Base-by-base conservation (phyloP, 1,139 yeast species). In the Saccharomycopsis crataegensis region DNA sequence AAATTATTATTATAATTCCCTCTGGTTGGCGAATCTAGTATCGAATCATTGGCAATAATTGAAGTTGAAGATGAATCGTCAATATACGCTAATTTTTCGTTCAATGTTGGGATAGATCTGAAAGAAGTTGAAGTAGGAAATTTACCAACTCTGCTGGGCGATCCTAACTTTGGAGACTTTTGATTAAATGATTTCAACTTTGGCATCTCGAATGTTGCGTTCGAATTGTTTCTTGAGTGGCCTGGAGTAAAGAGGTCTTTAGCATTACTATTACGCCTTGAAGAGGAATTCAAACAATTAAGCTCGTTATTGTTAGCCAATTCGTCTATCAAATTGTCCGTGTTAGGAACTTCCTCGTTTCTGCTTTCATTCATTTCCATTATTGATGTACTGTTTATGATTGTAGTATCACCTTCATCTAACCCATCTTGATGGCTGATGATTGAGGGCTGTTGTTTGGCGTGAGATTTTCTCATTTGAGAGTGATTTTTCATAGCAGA, bases 351-450 rank as follows among this genome's bases (percentile, higher is more conserved):
- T 14, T 36, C 12, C 7, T 43, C 49, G 5, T n/a, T 12, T 16
- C 22, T 8, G 14, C 16, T 38, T 11, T 52, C 53, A 32, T 49
- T 46, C 32, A 40, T 36, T 14, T 55, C 59, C 43, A 57, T 52
- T 14, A 57, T 49, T 11, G 53, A 47, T 7, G 59, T 55, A 37
- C 40, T 55, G 36, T 55, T 57, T 17, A 55, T 53, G 9, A 57
- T 53, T 11, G 59, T 57, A 31, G 59, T 57, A 33, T 57, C 59
- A 17, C 59, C 59, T 34, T 57, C 59, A 46, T 57, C 59, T 34
- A 54, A 17, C 17, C 16, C 22, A 38, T 53, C 31, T 5, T 22
- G 28, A 22, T 22, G 28, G 28, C 28, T 22, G 28, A 22, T 22
- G 28, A 22, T 22, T 22, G 28, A 22, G 2, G 28, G 28, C 28